Base-by-base conservation (phyloP, 495 filamentous ascomycete genomes). In the Hypoxylon intermedium region DNA sequence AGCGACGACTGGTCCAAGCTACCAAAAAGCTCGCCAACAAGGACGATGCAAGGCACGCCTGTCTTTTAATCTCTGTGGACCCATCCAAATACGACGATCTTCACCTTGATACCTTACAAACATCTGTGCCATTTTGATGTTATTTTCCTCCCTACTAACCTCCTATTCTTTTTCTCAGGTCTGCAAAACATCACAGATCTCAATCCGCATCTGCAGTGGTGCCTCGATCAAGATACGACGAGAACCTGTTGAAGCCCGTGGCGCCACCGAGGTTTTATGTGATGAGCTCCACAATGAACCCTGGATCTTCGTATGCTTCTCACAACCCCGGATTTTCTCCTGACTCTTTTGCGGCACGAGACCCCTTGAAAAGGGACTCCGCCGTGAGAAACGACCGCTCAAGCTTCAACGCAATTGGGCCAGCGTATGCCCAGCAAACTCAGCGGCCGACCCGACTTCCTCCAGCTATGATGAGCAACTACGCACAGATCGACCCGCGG, bases 401-500 rank as follows among this genome's bases (percentile, higher is more conserved):
- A 15, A 58, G 23, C 24, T 59, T 56, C 50, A 57, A 50, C 16
- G 41, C 61, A 36, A 49, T 53, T 30, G 61, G 64, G 2, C 61
- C 65, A 16, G 40, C 57, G 6, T 60, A 64, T 24, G 40, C 52
- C 13, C 61, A 65, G 21, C 54, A 61, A 15, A 31, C 38, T 13
- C 57, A 65, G 7, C 65, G 44, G 43, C 45, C 65, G 30, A 58
- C 34, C 9, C 63, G 19, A 6, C 48, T 60, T 24, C 55, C 68
- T 1, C 53, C 59, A 12, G 45, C 59, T 1, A 71, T 71, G 68
- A 55, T 57, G 63, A 52, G 62, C 16, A 67, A 67, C 21, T 71
- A 71, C 50, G 63, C 68, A 24, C 68, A 67, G 41, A 71, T 71
- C 41, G 68, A 71, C 15, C 34, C 49, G 19, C 66, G 67, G 33